Evolutionary conservation across 768 basidiomycete genomes (phyloP).

Genomic region (Russula dissimulans): DNA sequence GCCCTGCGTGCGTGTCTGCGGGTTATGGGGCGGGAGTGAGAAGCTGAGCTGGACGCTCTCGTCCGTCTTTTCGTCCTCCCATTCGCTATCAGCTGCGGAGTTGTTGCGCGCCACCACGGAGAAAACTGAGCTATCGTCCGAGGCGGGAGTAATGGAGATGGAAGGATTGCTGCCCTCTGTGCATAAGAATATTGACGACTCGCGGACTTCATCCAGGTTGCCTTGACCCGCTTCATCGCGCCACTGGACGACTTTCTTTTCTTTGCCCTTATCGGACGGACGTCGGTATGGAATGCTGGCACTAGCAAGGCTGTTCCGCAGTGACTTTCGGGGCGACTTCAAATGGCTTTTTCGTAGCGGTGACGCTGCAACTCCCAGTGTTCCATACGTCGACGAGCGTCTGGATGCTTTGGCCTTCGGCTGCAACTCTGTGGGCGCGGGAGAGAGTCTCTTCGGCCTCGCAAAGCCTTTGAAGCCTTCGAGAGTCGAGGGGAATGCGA

Average conservation of each 20-base stretch:
- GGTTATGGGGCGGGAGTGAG: constrained; percentile 23
- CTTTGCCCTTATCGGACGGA: constrained; percentile 55
- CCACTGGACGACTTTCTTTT: constrained; percentile 71
- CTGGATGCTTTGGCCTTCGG: constrained; percentile 35
- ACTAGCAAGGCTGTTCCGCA: constrained; percentile 34
- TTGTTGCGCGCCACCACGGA: constrained; percentile 29
- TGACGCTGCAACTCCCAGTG: constrained; percentile 26
- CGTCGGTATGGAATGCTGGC: constrained; percentile 49
- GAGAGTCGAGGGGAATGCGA: constrained; percentile 27
- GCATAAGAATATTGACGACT: constrained; percentile 12
- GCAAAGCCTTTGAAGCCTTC: constrained; percentile 46
- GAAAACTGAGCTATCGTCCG: constrained; percentile 30
- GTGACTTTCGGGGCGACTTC: constrained; percentile 30
- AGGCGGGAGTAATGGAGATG: constrained; percentile 27
- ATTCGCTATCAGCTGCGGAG: constrained; percentile 65
- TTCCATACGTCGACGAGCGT: constrained; percentile 36
- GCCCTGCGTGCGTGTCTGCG: background rate
- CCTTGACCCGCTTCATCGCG: constrained; percentile 80
- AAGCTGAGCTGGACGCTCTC: constrained; percentile 59
- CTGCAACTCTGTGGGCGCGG: constrained; percentile 35
- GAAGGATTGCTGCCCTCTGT: constrained; percentile 21
- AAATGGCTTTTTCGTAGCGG: constrained; percentile 32
- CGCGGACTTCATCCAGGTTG: constrained; percentile 56
- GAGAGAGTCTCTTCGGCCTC: constrained; percentile 37
- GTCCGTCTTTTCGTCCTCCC: constrained; percentile 85